Base-by-base conservation (phyloP, 805 yeast genomes). In the Ogataea pini region DNA sequence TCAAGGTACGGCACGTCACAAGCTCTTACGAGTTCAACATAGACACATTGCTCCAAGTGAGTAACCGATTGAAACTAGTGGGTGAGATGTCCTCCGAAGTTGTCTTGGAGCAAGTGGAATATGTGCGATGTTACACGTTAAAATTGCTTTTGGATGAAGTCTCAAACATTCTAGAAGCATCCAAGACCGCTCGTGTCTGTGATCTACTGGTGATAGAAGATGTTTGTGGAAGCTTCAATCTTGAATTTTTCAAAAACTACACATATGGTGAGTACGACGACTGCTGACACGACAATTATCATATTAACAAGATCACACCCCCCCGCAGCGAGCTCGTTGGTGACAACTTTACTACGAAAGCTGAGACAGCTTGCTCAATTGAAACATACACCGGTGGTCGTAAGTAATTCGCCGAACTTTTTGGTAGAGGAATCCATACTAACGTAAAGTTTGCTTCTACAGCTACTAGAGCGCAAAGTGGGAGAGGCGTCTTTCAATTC, bases 201-300 rank as follows among this genome's bases (percentile, higher is more conserved):
- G 51, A 52, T 19, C 36, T 58, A 13, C 24, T 63, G 12, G 57
- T 66, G 2, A 48, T 66, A 13, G 65, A 65, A 47, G 69, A 66
- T 36, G 39, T 66, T 6, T 54, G 53, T 16, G 62, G 54, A 18
- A 42, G 59, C n/a, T 62, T 64, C 46, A 62, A 63, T 40, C 22
- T 59, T 6, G 62, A 57, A 27, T 50, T 51, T 27, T 58, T 51
- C 38, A 60, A 57, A 25, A 52, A 58, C 40, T 56, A 56, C 40
- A 48, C 52, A 1, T 18, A 44, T 14, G 66, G 68, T 62, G 52
- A 44, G 67, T 59, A n/a, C n/a, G n/a, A n/a, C n/a, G n/a, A n/a
- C n/a, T n/a, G n/a, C n/a, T n/a, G n/a, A n/a, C n/a, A n/a, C n/a
- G n/a, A n/a, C n/a, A n/a, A n/a, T n/a, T n/a, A n/a, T n/a, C n/a